Percentiles rank a stretch among this genome's conserved stretches.
phyloP scores from a whole-genome alignment of 2,329 filamentous ascomycete genomes.

The Hymenoscyphus fraxineus region DNA sequence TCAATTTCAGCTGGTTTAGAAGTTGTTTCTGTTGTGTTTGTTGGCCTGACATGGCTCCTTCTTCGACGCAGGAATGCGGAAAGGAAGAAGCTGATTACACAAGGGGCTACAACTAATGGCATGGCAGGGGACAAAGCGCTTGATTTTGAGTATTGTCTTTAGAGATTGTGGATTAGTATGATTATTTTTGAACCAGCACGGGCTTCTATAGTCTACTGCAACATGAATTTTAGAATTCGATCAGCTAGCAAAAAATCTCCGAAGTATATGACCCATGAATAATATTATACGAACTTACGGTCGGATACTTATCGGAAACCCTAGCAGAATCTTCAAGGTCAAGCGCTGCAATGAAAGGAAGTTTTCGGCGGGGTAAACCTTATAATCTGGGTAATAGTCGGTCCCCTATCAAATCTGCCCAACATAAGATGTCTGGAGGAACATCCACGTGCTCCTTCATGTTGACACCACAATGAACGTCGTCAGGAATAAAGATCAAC shows the following conservation, averaged over 20 bases:
- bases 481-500: not conserved
- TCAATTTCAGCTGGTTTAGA: constrained; percentile 9
- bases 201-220: too few species aligned
- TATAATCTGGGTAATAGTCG: not conserved
- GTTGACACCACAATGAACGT: not conserved
- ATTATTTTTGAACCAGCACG: not conserved
- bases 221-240: too few species aligned
- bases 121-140: not conserved
- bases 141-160: not conserved
- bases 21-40: constrained; percentile 5
- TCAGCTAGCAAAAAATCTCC: too few species aligned
- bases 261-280: too few species aligned
- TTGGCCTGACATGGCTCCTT: not conserved
- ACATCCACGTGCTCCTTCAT: too few species aligned
- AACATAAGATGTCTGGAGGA: not conserved
- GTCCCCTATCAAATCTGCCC: not conserved
- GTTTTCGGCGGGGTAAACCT: not conserved
- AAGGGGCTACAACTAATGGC: not conserved
- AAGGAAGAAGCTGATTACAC: not conserved
- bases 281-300: too few species aligned
- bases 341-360: too few species aligned
- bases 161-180: not conserved
- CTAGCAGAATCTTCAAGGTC: too few species aligned
- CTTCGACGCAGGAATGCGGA: constrained; percentile 1
- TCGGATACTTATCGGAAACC: too few species aligned